phyloP scores from a whole-genome alignment of 75 land plant species.

The Adiantum capillusveneris region DNA sequence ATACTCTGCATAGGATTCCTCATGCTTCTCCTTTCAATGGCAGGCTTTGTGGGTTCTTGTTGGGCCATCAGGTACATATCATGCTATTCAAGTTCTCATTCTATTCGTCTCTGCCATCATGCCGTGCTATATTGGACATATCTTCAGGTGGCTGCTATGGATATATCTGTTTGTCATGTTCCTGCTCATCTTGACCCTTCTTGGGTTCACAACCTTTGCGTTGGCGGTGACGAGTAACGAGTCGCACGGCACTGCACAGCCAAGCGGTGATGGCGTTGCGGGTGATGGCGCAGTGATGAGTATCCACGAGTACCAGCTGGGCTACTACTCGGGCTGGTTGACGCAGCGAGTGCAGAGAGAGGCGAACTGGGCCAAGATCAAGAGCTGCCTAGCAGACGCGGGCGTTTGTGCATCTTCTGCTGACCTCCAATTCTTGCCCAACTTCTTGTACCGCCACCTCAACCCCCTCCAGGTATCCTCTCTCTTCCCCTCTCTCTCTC shows the following conservation, averaged over 20 bases:
- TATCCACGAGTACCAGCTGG: not conserved
- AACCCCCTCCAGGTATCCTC: not conserved
- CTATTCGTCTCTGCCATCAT: no score
- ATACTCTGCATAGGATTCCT: conserved; percentile 7
- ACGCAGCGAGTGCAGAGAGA: conserved; percentile 16
- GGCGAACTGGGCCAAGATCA: conserved; percentile 26
- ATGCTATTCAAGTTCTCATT: no score
- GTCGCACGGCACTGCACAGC: not conserved
- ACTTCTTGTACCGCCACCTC: conserved; percentile 2
- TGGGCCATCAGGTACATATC: conserved; percentile 22
- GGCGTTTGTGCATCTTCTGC: conserved; percentile 15
- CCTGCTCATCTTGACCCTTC: conserved; percentile 51
- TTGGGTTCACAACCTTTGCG: conserved; percentile 62
- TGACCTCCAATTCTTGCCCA: not conserved
- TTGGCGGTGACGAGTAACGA: conserved; percentile 59
- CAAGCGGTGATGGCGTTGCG: not conserved
- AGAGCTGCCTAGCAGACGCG: conserved; percentile 26
- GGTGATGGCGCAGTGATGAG: not conserved
- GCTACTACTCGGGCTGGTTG: conserved; percentile 5
- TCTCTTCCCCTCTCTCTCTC: no score
- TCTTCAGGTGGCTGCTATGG: conserved; percentile 58
- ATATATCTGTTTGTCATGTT: conserved; percentile 65
- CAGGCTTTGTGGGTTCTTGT: conserved; percentile 66
- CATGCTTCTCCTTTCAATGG: conserved; percentile 18
- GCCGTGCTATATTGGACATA: no score